Evolutionary conservation across 805 yeast species (phyloP).

Genomic region (Metschnikowia reukaufii): DNA sequence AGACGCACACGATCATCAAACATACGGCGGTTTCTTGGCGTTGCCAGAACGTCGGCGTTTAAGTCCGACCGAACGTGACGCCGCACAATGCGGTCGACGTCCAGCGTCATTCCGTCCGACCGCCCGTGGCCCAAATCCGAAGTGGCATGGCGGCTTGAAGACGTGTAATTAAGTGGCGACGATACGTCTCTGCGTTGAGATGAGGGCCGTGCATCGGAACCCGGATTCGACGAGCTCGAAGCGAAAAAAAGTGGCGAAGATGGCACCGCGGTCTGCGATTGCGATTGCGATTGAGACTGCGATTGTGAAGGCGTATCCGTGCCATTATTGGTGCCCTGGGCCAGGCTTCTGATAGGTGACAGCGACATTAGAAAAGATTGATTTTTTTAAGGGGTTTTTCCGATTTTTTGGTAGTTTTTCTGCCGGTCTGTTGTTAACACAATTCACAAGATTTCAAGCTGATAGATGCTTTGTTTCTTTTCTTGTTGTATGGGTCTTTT

Average conservation of each 20-base stretch:
- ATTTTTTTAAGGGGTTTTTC: not conserved
- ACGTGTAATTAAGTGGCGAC: slow-evolving; percentile 52
- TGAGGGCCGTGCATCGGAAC: slow-evolving; percentile 32
- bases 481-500: too few species aligned
- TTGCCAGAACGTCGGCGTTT: slow-evolving; percentile 69
- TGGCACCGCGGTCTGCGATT: slow-evolving; percentile 44
- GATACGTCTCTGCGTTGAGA: slow-evolving; percentile 37
- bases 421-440: too few species aligned
- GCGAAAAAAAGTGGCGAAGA: slow-evolving; percentile 59
- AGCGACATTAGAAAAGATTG: slow-evolving; percentile 17
- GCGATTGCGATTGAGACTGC: slow-evolving; percentile 38
- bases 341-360: slow-evolving; percentile 22
- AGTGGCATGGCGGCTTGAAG: slow-evolving; percentile 36
- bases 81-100: slow-evolving; percentile 44
- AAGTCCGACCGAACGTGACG: slow-evolving; percentile 75
- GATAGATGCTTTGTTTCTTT: too few species aligned
- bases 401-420: too few species aligned
- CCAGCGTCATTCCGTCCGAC: slow-evolving; percentile 46
- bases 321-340: slow-evolving; percentile 13
- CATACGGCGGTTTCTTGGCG: slow-evolving; percentile 57
- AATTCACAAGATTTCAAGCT: too few species aligned
- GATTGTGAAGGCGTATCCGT: slow-evolving; percentile 5
- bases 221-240: slow-evolving; percentile 45
- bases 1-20: slow-evolving; percentile 42
- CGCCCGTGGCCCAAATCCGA: slow-evolving; percentile 41